phyloP scores from a whole-genome alignment of 306 rosid genomes.

The Prunus mume region DNA sequence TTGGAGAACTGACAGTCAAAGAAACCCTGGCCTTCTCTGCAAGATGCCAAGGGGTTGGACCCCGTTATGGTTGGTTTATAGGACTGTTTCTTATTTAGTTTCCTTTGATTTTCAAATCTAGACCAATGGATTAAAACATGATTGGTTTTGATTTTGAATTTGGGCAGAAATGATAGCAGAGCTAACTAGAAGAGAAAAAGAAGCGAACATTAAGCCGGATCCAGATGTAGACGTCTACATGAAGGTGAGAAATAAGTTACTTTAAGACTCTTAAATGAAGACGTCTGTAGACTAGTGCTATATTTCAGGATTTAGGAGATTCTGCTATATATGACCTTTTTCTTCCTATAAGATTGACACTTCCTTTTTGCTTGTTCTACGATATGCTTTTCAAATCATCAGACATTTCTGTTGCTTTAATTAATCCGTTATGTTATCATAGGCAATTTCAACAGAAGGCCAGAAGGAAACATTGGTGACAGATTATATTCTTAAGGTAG shows the following conservation, averaged over 20 bases:
- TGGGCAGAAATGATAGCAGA: conserved; percentile 12
- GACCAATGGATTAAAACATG: neutral
- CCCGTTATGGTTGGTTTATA: conserved; percentile 21
- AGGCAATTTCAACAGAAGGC: conserved; percentile 10
- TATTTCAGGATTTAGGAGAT: neutral
- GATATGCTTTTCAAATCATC: neutral
- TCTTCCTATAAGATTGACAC: no score
- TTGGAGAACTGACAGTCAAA: conserved; percentile 20
- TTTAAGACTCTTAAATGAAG: neutral
- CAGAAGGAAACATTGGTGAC: conserved; percentile 9
- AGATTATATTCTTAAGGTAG: conserved; percentile 19
- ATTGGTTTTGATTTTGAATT: neutral
- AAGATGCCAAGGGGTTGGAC: conserved; percentile 28
- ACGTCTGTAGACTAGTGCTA: neutral
- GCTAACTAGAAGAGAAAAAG: conserved; percentile 25
- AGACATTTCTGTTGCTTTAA: neutral
- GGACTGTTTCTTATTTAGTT: neutral
- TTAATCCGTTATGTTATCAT: no score
- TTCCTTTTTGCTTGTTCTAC: neutral
- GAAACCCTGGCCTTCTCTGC: conserved; percentile 25
- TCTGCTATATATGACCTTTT: no score
- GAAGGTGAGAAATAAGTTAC: conserved; percentile 16
- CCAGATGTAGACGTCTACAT: conserved; percentile 24
- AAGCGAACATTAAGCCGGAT: conserved; percentile 17
- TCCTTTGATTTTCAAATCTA: neutral